These are phyloP conservation scores for Arabidopsis lyrata DNA, from an alignment of 441 rosid genomes.

Conservation along the genomic window DNA sequence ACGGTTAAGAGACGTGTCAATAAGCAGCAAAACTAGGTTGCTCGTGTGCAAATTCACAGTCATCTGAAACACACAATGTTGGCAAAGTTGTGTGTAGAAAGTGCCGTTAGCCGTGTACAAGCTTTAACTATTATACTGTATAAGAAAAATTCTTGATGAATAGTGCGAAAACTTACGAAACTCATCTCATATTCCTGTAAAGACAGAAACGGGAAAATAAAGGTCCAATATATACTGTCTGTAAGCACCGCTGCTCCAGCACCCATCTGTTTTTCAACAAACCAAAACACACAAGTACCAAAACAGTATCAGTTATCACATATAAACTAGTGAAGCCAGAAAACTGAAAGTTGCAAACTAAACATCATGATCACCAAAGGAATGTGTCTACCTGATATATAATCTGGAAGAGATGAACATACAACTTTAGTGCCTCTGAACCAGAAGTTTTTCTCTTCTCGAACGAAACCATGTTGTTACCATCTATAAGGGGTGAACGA, in stretches of 20 bases:
- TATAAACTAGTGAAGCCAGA: background rate
- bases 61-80: conserved; percentile 50
- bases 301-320: conserved; percentile 14
- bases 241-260: conserved; percentile 67
- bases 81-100: background rate
- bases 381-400: conserved; percentile 62
- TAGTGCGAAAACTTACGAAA: conserved; percentile 50
- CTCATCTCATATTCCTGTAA: conserved; percentile 50
- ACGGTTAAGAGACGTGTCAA: conserved; percentile 61
- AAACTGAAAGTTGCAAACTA: background rate
- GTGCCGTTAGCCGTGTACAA: background rate
- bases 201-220: conserved; percentile 61
- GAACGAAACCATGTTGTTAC: conserved; percentile 26
- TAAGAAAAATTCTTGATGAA: conserved; percentile 14
- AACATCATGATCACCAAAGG: background rate
- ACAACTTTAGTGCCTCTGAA: conserved; percentile 38
- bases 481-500: conserved; percentile 42
- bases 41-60: conserved; percentile 60
- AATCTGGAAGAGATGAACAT: conserved; percentile 60
- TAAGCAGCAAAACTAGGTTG: conserved; percentile 57
- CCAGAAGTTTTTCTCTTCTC: conserved; percentile 22
- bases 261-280: conserved; percentile 47
- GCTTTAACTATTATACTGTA: background rate
- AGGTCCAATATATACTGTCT: conserved; percentile 56
- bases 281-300: conserved; percentile 31